phyloP scores from a whole-genome alignment of 2,329 filamentous ascomycete species.

The Arthrobotrys conoides region DNA sequence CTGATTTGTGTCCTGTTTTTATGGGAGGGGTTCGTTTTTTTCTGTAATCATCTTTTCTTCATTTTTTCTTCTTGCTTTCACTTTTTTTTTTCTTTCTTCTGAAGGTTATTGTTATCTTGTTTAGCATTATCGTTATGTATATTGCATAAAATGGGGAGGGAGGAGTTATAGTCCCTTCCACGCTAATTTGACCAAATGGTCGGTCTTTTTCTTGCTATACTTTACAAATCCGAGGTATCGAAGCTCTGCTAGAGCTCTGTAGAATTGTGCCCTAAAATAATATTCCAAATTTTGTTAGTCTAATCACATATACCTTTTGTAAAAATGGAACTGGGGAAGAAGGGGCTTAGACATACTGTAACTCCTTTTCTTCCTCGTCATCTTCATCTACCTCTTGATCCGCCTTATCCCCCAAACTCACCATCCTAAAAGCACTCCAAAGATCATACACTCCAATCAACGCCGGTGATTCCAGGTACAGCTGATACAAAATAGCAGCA shows the following conservation, averaged over 20 bases:
- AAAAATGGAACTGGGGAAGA: neutral
- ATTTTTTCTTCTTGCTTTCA: neutral
- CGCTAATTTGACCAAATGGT: conserved; percentile 87
- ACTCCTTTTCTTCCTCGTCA: conserved; percentile 70
- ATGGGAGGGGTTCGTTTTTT: neutral
- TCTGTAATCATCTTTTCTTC: neutral
- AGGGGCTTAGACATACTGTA: conserved; percentile 12
- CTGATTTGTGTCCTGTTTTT: neutral
- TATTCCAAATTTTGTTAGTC: conserved; percentile 62
- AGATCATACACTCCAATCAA: conserved; percentile 85
- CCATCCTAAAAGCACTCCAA: conserved; percentile 81
- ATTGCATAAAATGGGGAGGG: neutral
- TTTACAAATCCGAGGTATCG: conserved; percentile 89
- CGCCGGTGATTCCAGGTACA: conserved; percentile 79
- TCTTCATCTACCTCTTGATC: conserved; percentile 63
- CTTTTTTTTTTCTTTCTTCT: neutral
- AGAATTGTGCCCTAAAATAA: conserved; percentile 77
- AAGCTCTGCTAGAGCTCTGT: conserved; percentile 86
- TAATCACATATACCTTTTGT: neutral
- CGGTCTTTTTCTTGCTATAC: conserved; percentile 88
- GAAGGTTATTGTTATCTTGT: neutral
- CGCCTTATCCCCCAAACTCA: conserved; percentile 70
- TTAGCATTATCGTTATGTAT: conserved; percentile 1
- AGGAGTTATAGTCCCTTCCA: conserved; percentile 78
- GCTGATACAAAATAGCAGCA: conserved; percentile 81